These are phyloP conservation scores for Vararia minispora DNA, from an alignment of 768 basidiomycete genomes.

Conservation along the genomic window DNA sequence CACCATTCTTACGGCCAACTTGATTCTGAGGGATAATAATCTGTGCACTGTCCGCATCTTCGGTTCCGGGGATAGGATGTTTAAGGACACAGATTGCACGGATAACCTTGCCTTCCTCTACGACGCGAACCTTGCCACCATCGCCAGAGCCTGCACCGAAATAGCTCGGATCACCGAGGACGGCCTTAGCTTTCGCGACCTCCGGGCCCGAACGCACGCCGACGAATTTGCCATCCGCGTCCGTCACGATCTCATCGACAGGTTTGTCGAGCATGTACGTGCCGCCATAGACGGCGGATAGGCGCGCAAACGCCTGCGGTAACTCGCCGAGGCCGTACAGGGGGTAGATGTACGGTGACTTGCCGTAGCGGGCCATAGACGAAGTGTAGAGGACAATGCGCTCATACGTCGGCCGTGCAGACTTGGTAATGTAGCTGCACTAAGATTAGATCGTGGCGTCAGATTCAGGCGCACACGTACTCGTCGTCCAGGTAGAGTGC, in stretches of 20 bases:
- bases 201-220: constrained; percentile 86
- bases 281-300: constrained; percentile 97
- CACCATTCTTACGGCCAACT: constrained; percentile 85
- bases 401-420: constrained; percentile 83
- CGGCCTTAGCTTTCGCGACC: constrained; percentile 93
- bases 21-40: constrained; percentile 99
- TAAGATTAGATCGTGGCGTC: constrained; percentile 1
- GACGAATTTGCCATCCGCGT: constrained; percentile 76
- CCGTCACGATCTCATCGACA: constrained; percentile 84
- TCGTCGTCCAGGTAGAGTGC: constrained; percentile 96
- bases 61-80: constrained; percentile 96
- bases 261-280: constrained; percentile 99
- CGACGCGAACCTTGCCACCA: constrained; percentile 72
- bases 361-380: constrained; percentile 98
- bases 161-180: constrained; percentile 97
- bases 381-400: constrained; percentile 96
- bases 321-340: constrained; percentile 98
- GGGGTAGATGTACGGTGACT: constrained; percentile 99
- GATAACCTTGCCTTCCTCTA: constrained; percentile 91
- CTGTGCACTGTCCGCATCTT: constrained; percentile 89
- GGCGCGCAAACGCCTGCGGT: constrained; percentile 95
- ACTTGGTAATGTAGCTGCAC: constrained; percentile 81
- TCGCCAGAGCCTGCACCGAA: constrained; percentile 68
- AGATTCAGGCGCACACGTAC: constrained; percentile 38
- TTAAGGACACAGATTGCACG: constrained; percentile 96